These are phyloP conservation scores for Brassica incana DNA, from an alignment of 345 rosid genomes.

Conservation along the genomic window DNA sequence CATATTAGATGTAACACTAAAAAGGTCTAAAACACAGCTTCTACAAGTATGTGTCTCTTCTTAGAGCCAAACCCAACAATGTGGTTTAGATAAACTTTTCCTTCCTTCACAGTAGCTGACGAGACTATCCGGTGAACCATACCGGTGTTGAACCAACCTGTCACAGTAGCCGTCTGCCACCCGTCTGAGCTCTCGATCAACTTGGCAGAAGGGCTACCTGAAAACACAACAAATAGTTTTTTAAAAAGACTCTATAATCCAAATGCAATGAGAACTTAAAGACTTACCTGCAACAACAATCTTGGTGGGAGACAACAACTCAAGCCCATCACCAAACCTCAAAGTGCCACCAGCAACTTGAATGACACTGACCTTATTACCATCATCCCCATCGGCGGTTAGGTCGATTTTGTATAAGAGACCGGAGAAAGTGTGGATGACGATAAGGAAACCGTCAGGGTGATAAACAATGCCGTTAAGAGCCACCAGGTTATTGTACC, in stretches of 20 bases:
- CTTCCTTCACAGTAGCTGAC: conserved; percentile 79
- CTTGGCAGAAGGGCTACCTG: conserved; percentile 65
- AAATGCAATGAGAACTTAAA: neutral
- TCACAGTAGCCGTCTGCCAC: conserved; percentile 73
- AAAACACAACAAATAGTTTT: neutral
- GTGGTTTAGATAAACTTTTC: conserved; percentile 71
- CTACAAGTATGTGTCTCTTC: conserved; percentile 73
- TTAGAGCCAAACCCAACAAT: conserved; percentile 78
- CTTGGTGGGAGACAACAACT: conserved; percentile 62
- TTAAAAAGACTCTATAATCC: neutral
- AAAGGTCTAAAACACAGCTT: conserved; percentile 52
- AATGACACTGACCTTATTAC: conserved; percentile 46
- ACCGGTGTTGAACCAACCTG: conserved; percentile 58
- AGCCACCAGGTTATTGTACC: conserved; percentile 67
- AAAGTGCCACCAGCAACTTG: conserved; percentile 56
- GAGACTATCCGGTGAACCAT: conserved; percentile 70
- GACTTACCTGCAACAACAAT: conserved; percentile 64
- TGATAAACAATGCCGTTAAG: conserved; percentile 86
- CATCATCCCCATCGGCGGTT: conserved; percentile 32
- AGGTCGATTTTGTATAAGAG: conserved; percentile 58
- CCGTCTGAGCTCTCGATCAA: conserved; percentile 79
- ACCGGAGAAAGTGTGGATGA: conserved; percentile 70
- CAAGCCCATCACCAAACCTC: conserved; percentile 72
- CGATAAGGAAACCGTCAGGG: conserved; percentile 76
- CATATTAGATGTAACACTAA: neutral